Evolutionary conservation across 495 filamentous ascomycete genomes (phyloP), one percentile per base, ranked within the genome.

Genomic region (Apiosordaria backusii): DNA sequence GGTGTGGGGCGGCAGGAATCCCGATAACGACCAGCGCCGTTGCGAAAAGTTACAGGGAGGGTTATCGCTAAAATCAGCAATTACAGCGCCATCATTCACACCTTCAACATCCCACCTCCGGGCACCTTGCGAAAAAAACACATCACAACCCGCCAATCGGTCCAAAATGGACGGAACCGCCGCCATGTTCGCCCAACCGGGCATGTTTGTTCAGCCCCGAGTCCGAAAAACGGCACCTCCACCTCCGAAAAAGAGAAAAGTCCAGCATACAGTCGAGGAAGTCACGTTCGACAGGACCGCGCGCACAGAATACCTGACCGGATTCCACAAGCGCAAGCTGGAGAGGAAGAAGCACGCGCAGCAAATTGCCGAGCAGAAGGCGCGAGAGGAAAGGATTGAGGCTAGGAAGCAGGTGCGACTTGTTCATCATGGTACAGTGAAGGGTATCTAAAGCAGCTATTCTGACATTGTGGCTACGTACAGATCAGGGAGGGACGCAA

Each of bases 281-380:
- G 89, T 99, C 77, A 87, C 81, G 53, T 97, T 98, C 78, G 94
- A 98, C 79, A 72, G 81, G 58, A 80, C 82, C 57, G 88, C 88
- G 53, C 87, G 95, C 60, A 82, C 87, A 67, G 90, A 97, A 68
- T 99, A 91, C 70, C 84, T 99, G 50, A 96, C 92, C 6, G 95
- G 95, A 4, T 99, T 99, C 79, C 94, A 92, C 80, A 97, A 97
- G 83, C 89, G 95, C 74, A 99, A 99, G 76, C 78, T 89, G 61
- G 87, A 89, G 71, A 85, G 95, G 21, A 86, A 86, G 63, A 94
- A 94, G 78, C 81, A 89, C 78, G 95, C 94, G 7, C 88, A 95
- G 73, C 90, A 91, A 58, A 80, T 87, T 57, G 91, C 91, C 7
- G 84, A 83, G 40, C 85, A 91, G 73, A 88, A 84, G 75, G 90